Conservation (phyloP, 2,329 filamentous ascomycete genomes). For the Knufia petricola region DNA sequence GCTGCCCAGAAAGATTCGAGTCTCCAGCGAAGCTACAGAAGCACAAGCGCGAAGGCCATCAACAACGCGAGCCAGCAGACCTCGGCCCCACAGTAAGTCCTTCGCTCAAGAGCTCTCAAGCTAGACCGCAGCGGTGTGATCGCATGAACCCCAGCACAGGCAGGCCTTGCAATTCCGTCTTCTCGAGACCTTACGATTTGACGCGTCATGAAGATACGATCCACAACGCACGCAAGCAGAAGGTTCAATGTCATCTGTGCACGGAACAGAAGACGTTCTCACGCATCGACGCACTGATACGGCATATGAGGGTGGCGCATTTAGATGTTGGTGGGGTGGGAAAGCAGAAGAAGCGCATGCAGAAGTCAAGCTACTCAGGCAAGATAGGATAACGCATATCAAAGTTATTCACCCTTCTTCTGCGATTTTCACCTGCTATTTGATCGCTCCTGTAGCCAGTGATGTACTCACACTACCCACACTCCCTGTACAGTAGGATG, state of each 20-base stretch:
- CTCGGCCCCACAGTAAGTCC: no score
- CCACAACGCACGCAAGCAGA: constrained; percentile 87
- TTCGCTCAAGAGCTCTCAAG: constrained; percentile 83
- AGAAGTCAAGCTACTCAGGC: no score
- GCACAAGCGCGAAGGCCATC: constrained; percentile 89
- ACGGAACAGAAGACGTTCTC: constrained; percentile 97
- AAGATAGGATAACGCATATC: no score
- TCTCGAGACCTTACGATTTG: constrained; percentile 91
- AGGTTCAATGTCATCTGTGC: constrained; percentile 85
- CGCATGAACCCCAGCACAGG: constrained; percentile 90
- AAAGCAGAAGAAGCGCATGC: constrained; percentile 33
- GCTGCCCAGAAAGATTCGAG: constrained; percentile 79
- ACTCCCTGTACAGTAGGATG: no score
- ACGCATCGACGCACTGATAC: constrained; percentile 82
- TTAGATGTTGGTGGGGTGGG: constrained; percentile 77
- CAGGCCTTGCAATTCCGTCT: constrained; percentile 88
- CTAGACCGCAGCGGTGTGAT: constrained; percentile 85
- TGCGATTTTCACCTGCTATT: no score
- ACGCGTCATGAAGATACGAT: constrained; percentile 96
- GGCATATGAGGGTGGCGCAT: constrained; percentile 90
- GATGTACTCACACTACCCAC: no score
- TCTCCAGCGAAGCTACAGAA: constrained; percentile 79
- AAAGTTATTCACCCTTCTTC: no score
- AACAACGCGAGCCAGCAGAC: constrained; percentile 55
- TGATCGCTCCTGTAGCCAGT: no score